Evolutionary conservation across 192 early-diverging fungal species (phyloP).

Genomic region (Coemansia interrupta): DNA sequence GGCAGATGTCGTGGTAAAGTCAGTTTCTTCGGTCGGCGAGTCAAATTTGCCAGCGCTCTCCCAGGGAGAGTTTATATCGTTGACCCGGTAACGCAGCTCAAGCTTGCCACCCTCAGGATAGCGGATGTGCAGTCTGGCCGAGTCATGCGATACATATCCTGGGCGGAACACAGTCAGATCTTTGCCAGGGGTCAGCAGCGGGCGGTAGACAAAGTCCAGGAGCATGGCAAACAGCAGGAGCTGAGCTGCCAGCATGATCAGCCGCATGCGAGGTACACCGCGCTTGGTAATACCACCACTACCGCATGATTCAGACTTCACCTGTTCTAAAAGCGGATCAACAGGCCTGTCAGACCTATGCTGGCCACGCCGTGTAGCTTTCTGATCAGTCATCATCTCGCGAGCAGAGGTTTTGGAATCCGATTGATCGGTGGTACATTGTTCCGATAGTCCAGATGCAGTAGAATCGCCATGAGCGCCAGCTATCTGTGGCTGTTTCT

Average conservation of each 20-base stretch:
- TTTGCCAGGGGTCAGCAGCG: conserved; percentile 25
- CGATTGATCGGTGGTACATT: too few species aligned
- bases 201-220: conserved; percentile 51
- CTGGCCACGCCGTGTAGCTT: too few species aligned
- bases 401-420: too few species aligned
- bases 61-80: conserved; percentile 22
- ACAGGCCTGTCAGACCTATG: too few species aligned
- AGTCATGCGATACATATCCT: conserved; percentile 39
- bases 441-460: too few species aligned
- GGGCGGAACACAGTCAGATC: conserved; percentile 37
- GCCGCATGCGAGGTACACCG: conserved; percentile 12
- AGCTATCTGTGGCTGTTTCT: conserved; percentile 4
- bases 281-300: too few species aligned
- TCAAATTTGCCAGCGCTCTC: conserved; percentile 29
- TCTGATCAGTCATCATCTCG: too few species aligned
- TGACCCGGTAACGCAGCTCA: conserved; percentile 32
- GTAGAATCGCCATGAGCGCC: not conserved
- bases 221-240: conserved; percentile 40
- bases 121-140: conserved; percentile 43
- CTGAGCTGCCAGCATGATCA: conserved; percentile 23
- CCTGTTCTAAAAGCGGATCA: too few species aligned
- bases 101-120: conserved; percentile 30
- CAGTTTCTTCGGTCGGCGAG: conserved; percentile 20
- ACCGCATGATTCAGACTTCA: too few species aligned
- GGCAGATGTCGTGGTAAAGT: conserved; percentile 25